These are phyloP conservation scores for Trapa bicornis DNA, from an alignment of 345 rosid genomes.

Conservation along the genomic window DNA sequence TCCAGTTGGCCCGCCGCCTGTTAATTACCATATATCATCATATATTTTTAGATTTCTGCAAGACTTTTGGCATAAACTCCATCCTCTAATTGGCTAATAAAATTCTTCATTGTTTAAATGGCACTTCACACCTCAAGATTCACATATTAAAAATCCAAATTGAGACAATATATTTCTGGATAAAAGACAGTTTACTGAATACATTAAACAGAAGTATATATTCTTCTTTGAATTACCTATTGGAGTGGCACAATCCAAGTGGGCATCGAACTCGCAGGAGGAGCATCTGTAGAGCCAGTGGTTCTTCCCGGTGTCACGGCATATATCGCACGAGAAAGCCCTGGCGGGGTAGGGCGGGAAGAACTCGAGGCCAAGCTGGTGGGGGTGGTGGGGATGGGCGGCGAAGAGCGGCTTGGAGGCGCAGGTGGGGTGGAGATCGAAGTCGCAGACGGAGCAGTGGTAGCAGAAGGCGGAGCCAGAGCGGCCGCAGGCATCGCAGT, in stretches of 20 bases:
- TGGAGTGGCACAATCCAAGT: conserved; percentile 28
- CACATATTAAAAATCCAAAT: no score
- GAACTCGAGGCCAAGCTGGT: conserved; percentile 34
- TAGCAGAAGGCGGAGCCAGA: conserved; percentile 41
- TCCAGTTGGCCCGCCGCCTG: neutral
- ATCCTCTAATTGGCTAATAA: no score
- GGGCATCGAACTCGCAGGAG: conserved; percentile 46
- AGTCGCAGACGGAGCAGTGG: conserved; percentile 39
- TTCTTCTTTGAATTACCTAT: neutral
- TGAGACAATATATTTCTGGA: no score
- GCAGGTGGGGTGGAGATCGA: conserved; percentile 35
- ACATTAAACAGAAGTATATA: no score
- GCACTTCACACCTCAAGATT: no score
- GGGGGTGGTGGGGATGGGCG: conserved; percentile 29
- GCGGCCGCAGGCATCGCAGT: conserved; percentile 43
- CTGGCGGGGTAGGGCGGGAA: conserved; percentile 30
- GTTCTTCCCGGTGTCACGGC: conserved; percentile 27
- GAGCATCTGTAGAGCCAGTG: conserved; percentile 57
- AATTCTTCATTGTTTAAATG: no score
- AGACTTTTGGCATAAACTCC: no score
- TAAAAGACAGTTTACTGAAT: no score
- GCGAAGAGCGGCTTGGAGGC: conserved; percentile 36
- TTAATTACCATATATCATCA: neutral
- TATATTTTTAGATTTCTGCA: no score
- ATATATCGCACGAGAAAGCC: conserved; percentile 48